A percentile compares a stretch with the other conserved stretches of the same genome.
These are phyloP conservation scores for Vigna hirtella DNA, from an alignment of 306 rosid species.

Conservation along the genomic window DNA sequence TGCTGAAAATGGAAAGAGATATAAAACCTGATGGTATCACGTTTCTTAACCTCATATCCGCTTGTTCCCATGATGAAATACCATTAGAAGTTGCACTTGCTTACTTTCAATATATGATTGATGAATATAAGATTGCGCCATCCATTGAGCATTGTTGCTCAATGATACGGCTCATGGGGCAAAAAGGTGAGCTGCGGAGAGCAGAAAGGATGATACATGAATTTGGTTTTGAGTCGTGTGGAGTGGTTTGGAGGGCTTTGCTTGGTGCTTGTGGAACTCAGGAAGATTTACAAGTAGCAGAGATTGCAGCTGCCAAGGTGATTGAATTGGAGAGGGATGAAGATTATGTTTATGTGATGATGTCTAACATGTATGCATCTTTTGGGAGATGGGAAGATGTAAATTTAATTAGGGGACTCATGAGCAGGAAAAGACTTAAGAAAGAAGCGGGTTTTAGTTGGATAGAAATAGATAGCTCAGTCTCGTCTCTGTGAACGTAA, in stretches of 20 bases:
- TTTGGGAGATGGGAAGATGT: slow-evolving; percentile 74
- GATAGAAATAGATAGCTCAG: slow-evolving; percentile 53
- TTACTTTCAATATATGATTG: slow-evolving; percentile 59
- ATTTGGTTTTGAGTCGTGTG: slow-evolving; percentile 61
- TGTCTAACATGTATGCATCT: slow-evolving; percentile 71
- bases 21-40: slow-evolving; percentile 68
- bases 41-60: slow-evolving; percentile 66
- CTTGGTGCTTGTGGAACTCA: slow-evolving; percentile 63
- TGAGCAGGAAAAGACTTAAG: slow-evolving; percentile 57
- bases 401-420: slow-evolving; percentile 57
- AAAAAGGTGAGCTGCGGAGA: slow-evolving; percentile 65
- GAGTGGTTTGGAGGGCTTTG: slow-evolving; percentile 73
- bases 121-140: slow-evolving; percentile 60
- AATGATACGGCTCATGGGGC: slow-evolving; percentile 72
- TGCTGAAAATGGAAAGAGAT: slow-evolving; percentile 53
- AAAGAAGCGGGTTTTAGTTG: slow-evolving; percentile 72
- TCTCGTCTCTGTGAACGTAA: slow-evolving; percentile 9
- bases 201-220: slow-evolving; percentile 59
- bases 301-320: slow-evolving; percentile 67
- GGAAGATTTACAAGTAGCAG: slow-evolving; percentile 56
- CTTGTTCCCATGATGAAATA: slow-evolving; percentile 58
- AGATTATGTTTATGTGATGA: slow-evolving; percentile 63
- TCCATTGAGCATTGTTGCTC: slow-evolving; percentile 75
- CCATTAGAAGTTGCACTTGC: slow-evolving; percentile 51
- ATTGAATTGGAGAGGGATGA: slow-evolving; percentile 59